Conservation (phyloP, 306 rosid species). For the Begonia fuchsioides region DNA sequence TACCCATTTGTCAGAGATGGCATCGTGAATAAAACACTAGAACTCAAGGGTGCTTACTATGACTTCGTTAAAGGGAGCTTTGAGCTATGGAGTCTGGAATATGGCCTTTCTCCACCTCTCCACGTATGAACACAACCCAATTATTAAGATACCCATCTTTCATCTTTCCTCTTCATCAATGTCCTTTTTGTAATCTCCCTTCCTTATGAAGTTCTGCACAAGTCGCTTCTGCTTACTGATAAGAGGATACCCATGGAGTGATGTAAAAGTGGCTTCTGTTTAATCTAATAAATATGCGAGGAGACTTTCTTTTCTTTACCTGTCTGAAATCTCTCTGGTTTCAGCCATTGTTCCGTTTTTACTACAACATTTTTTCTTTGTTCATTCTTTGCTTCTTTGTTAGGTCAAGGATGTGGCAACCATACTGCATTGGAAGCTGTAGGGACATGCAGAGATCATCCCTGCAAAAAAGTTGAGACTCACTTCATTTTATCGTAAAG, state of each 20-base stretch:
- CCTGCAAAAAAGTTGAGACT: conserved; percentile 45
- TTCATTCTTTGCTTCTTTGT: conserved; percentile 25
- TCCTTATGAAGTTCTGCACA: conserved; percentile 8
- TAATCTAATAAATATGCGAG: background rate
- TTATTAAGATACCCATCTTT: conserved; percentile 30
- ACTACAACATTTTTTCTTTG: conserved; percentile 19
- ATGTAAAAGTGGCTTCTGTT: too few relatives aligned
- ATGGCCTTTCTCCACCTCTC: conserved; percentile 53
- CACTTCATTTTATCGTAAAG: conserved; percentile 12
- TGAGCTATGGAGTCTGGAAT: conserved; percentile 88
- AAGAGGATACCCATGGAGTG: too few relatives aligned
- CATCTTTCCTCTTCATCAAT: conserved; percentile 20
- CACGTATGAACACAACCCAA: conserved; percentile 69
- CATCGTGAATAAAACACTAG: conserved; percentile 64
- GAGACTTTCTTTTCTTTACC: background rate
- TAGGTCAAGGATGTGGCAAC: conserved; percentile 99
- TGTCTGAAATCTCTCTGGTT: background rate
- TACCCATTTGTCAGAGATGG: conserved; percentile 94
- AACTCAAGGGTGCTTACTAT: conserved; percentile 73
- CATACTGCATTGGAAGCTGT: conserved; percentile 96
- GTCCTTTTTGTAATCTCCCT: conserved; percentile 29
- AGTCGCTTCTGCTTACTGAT: too few relatives aligned
- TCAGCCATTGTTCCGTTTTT: conserved; percentile 6
- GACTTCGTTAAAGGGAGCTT: conserved; percentile 74
- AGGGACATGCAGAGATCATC: conserved; percentile 44